Evolutionary conservation across 2,329 filamentous ascomycete genomes (phyloP), one percentile per base, ranked within the genome.

Genomic region (Calonectria multiphialidica): DNA sequence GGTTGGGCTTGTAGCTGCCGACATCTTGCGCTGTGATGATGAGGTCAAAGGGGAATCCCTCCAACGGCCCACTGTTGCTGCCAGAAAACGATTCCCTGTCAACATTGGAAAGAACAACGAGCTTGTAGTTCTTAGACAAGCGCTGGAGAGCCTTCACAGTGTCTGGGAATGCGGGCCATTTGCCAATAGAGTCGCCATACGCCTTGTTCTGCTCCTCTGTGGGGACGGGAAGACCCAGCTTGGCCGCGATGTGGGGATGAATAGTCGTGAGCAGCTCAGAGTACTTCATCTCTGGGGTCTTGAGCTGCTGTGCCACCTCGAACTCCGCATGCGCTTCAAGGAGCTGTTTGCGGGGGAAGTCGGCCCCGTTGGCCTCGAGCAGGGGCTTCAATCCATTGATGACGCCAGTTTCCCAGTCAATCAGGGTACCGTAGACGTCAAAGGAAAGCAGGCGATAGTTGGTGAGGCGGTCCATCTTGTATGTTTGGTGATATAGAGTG

Each of bases 381-480:
- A 90, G 80, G 0, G 90, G 86, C 45, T 84, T 81, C 4, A 95
- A 86, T 3, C 88, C 87, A 2, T 83, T 74, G 53, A 90, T 80
- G 66, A 95, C 88, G 62, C 93, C 93, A 3, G 86, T 82, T 82
- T 95, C 93, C 93, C 93, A 95, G 85, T 96, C 93, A 69, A 96
- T 91, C 2, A 96, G 87, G 0, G 94, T 96, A 81, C 94, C 94
- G 81, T 94, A 96, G 84, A 94, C 91, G 82, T 97, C 94, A 83
- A 96, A 95, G 76, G 90, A 92, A 61, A 95, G 89, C 66, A 84
- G 80, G 18, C 77, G 76, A 73, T 81, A 86, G 72, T 79, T 74
- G 15, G 77, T 76, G 15, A 79, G 70, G 21, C 45, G 75, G 49
- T 61, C 66, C 77, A 79, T 79, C 8, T 30, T 30, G 53, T 49